These are phyloP conservation scores for Hyphodiscus hymeniophilus DNA, from an alignment of 495 filamentous ascomycete species.

Conservation along the genomic window DNA sequence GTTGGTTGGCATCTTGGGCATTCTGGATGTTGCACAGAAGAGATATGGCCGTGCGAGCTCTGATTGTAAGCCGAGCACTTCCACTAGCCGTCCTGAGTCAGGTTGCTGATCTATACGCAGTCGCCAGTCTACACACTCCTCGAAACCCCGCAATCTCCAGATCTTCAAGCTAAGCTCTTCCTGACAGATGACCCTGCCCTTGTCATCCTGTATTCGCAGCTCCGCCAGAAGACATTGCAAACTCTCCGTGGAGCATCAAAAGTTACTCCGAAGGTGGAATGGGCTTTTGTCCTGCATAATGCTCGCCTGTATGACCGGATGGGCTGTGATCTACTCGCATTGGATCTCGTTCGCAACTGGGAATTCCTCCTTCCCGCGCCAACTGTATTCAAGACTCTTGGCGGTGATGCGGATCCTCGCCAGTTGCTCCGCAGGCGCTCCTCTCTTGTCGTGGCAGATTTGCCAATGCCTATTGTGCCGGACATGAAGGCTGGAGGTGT, in stretches of 20 bases:
- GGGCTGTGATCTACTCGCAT: conserved; percentile 90
- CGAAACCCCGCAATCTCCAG: conserved; percentile 47
- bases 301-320: conserved; percentile 86
- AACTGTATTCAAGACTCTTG: conserved; percentile 25
- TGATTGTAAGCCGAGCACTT: conserved; percentile 46
- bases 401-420: conserved; percentile 45
- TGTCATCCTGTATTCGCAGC: conserved; percentile 76
- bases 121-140: conserved; percentile 71
- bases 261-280: conserved; percentile 72
- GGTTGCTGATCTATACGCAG: conserved; percentile 29
- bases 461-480: conserved; percentile 35
- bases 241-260: conserved; percentile 78
- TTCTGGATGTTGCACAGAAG: conserved; percentile 84
- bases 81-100: conserved; percentile 1
- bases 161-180: conserved; percentile 65
- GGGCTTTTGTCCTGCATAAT: conserved; percentile 83
- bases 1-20: conserved; percentile 94
- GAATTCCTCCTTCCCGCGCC: conserved; percentile 59
- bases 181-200: conserved; percentile 85
- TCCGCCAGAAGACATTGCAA: conserved; percentile 77
- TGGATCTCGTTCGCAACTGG: conserved; percentile 83
- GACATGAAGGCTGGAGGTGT: conserved; percentile 32
- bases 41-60: conserved; percentile 79
- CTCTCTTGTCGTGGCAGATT: conserved; percentile 73
- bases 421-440: conserved; percentile 63